These are phyloP conservation scores for Pseudogymnoascus sp. DNA, from an alignment of 2,329 filamentous ascomycete species.

Conservation along the genomic window DNA sequence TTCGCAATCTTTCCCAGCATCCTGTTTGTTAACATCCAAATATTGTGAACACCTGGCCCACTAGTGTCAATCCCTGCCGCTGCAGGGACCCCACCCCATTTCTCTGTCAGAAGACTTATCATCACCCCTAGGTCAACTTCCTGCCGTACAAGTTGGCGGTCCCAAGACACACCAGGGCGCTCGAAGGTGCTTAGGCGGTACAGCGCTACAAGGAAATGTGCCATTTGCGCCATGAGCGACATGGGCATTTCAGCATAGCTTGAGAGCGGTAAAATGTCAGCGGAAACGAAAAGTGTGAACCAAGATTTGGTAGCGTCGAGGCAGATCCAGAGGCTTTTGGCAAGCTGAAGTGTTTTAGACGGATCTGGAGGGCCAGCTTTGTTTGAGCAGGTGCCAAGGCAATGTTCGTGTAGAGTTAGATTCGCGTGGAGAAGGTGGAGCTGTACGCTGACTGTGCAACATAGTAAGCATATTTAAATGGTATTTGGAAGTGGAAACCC, in stretches of 20 bases:
- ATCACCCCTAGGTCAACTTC: neutral
- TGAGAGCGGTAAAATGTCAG: neutral
- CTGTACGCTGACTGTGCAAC: neutral
- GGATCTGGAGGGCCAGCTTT: neutral
- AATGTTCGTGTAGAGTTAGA: neutral
- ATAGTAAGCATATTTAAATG: neutral
- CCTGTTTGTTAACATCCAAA: constrained; percentile 1
- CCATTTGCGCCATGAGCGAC: constrained; percentile 1
- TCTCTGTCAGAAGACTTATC: neutral
- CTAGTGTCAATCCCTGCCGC: neutral
- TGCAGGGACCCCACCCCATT: neutral
- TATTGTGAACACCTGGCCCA: neutral
- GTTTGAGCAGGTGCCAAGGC: neutral
- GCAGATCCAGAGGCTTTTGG: neutral
- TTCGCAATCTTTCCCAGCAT: neutral
- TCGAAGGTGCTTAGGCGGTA: neutral
- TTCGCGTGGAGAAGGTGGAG: neutral
- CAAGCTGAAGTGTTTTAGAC: neutral
- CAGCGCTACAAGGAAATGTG: neutral
- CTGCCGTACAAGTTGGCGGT: neutral
- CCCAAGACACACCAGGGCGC: neutral
- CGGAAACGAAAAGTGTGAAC: neutral
- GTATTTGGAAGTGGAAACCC: neutral
- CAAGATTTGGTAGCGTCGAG: neutral
- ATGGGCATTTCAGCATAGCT: constrained; percentile 4